Percentiles rank a stretch among this genome's conserved stretches.
These are phyloP conservation scores for Russula virescens DNA, from an alignment of 768 basidiomycete species.

Conservation along the genomic window DNA sequence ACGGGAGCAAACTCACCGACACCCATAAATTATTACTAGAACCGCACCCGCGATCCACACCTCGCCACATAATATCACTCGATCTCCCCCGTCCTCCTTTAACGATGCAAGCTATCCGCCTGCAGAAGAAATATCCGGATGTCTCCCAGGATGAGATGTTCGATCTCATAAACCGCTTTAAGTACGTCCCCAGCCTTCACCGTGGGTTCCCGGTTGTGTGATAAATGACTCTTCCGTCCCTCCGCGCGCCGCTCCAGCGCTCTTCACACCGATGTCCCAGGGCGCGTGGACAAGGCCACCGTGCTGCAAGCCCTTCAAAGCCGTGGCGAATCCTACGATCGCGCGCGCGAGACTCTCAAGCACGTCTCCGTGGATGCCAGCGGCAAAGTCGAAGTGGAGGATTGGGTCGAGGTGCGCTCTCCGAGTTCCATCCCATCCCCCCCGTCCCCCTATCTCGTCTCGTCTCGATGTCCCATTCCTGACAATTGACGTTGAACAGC, in stretches of 20 bases:
- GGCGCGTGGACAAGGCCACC: conserved; percentile 74
- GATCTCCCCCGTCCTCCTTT: conserved; percentile 1
- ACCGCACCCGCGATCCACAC: conserved; percentile 3
- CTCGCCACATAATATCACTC: background rate
- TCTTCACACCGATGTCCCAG: conserved; percentile 73
- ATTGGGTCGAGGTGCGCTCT: conserved; percentile 86
- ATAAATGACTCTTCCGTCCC: conserved; percentile 15
- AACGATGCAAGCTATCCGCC: conserved; percentile 73
- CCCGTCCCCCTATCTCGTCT: no score
- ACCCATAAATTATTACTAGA: background rate
- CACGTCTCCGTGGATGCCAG: conserved; percentile 90
- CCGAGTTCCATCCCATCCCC: background rate
- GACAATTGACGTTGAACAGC: conserved; percentile 36
- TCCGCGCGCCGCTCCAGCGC: conserved; percentile 39
- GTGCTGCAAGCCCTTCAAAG: conserved; percentile 75
- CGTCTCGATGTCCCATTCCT: background rate
- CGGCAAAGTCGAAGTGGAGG: conserved; percentile 94
- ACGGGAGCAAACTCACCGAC: no score
- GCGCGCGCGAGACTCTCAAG: conserved; percentile 86
- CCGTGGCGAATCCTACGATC: conserved; percentile 85
- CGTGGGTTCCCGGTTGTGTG: conserved; percentile 7
- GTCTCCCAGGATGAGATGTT: conserved; percentile 92
- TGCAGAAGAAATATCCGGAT: conserved; percentile 90
- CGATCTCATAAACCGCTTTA: conserved; percentile 91
- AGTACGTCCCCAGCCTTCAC: conserved; percentile 51